Evolutionary conservation across 176 grass and related monocot species (phyloP), one percentile per base, ranked within the genome.

Genomic region (Phoenix dactylifera): DNA sequence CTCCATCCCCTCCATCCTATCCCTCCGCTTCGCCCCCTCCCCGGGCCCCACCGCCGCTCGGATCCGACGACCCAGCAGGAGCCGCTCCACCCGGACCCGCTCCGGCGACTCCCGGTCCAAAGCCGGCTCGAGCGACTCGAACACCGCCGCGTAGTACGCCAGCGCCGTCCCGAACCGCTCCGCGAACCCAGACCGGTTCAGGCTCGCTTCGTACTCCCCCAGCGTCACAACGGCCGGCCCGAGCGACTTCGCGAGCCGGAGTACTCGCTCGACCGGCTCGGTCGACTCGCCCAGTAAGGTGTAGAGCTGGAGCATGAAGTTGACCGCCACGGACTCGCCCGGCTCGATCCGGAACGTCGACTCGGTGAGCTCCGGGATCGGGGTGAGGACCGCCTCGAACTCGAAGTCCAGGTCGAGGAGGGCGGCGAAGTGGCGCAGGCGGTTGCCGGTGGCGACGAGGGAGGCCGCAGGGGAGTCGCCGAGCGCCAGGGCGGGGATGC

Each of bases 271-370:
- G 2, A 98, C 75, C 7, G 60, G 76, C 59, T 83, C 84, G 18
- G 86, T 70, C 10, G 84, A 83, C 63, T 98, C 93, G 10, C 66
- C 84, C 22, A 98, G 71, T 10, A 92, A 77, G 52, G 92, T 81
- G 74, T 92, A 80, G 15, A 98, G 64, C 63, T 89, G 84, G 30
- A 98, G 81, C 94, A 98, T 98, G 85, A 98, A 98, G 75, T 98
- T 98, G 63, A 98, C 76, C 0, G 94, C 79, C 58, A 98, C 70
- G 3, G 77, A 68, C 61, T 98, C 94, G 29, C 83, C 94, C 0
- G 59, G 58, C n/a, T 92, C 88, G 16, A 98, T 66, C 15, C 18
- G 76, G 80, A 98, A 92, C 26, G 86, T 81, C 9, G 87, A 80
- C 24, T 18, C 55, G 54, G 76, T 68, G 50, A 98, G 75, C 64